These are phyloP conservation scores for Zoysia pacifica DNA, from an alignment of 176 grass and related monocot genomes.

Conservation along the genomic window DNA sequence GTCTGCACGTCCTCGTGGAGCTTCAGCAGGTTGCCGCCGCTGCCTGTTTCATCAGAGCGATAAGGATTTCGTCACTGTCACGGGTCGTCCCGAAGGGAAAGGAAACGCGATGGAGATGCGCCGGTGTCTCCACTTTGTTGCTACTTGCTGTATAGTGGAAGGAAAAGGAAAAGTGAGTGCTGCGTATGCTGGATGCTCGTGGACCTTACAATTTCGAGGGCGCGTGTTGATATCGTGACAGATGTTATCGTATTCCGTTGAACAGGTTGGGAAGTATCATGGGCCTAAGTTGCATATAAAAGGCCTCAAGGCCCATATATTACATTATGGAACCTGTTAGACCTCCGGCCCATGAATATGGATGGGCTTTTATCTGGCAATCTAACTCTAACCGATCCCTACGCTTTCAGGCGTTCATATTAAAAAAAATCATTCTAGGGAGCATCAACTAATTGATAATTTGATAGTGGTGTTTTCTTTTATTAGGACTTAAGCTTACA, in stretches of 20 bases:
- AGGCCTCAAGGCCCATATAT: neutral
- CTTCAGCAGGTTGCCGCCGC: conserved; percentile 71
- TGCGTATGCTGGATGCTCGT: conserved; percentile 18
- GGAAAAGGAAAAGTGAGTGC: neutral
- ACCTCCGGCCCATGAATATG: neutral
- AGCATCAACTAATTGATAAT: no score
- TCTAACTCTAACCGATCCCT: neutral
- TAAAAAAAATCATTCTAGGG: neutral
- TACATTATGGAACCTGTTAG: neutral
- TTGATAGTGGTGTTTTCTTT: no score
- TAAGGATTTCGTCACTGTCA: conserved; percentile 39
- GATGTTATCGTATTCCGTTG: no score
- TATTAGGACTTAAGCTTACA: no score
- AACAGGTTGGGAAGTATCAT: neutral
- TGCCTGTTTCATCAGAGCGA: conserved; percentile 49
- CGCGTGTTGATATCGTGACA: neutral
- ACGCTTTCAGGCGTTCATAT: neutral
- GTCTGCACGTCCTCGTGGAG: conserved; percentile 85
- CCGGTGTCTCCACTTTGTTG: neutral
- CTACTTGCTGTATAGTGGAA: conserved; percentile 24
- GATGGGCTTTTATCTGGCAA: neutral
- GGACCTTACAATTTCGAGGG: conserved; percentile 10
- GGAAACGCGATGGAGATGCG: neutral
- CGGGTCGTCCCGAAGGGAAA: conserved; percentile 9
- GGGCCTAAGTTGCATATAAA: conserved; percentile 1